Percentiles rank a stretch among this genome's conserved stretches.
Evolutionary conservation across 2,329 filamentous ascomycete species (phyloP).

Genomic region (Fusarium nodosum): DNA sequence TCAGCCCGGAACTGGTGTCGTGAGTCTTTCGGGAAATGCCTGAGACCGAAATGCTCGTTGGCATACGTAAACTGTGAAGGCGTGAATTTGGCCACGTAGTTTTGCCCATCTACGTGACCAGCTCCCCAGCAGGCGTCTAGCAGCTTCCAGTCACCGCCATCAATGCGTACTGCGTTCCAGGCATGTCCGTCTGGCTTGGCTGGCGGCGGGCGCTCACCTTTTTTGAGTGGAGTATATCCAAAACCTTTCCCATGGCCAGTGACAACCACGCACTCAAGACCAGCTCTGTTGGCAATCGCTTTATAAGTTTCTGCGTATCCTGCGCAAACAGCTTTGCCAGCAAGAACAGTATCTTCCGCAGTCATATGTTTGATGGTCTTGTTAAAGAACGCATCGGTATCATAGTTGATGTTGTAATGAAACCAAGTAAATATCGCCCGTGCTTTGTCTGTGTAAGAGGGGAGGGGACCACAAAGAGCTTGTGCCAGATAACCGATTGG

Average conservation of each 20-base stretch:
- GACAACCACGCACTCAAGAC: constrained; percentile 81
- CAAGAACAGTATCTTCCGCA: constrained; percentile 79
- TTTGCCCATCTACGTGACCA: constrained; percentile 67
- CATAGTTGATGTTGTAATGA: constrained; percentile 92
- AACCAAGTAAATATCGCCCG: constrained; percentile 95
- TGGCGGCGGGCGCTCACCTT: constrained; percentile 75
- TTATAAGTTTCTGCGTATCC: constrained; percentile 90
- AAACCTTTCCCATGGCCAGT: constrained; percentile 89
- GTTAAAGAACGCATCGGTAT: constrained; percentile 82
- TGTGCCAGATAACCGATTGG: constrained; percentile 81
- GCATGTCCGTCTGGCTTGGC: constrained; percentile 78
- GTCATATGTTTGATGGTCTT: constrained; percentile 75
- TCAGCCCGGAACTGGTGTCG: constrained; percentile 81
- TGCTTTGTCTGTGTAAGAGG: constrained; percentile 89
- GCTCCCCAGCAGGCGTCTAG: constrained; percentile 95
- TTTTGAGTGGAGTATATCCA: constrained; percentile 73
- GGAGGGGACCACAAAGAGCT: constrained; percentile 82
- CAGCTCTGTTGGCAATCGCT: constrained; percentile 81
- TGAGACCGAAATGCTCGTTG: constrained; percentile 85
- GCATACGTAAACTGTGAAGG: constrained; percentile 70
- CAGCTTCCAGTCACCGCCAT: constrained; percentile 90
- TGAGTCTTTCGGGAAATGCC: constrained; percentile 81
- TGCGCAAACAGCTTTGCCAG: constrained; percentile 88
- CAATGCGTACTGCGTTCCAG: constrained; percentile 93
- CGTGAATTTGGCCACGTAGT: constrained; percentile 77